Base-by-base conservation (phyloP, 805 yeast genomes). In the Blastobotrys mokoenaii region DNA sequence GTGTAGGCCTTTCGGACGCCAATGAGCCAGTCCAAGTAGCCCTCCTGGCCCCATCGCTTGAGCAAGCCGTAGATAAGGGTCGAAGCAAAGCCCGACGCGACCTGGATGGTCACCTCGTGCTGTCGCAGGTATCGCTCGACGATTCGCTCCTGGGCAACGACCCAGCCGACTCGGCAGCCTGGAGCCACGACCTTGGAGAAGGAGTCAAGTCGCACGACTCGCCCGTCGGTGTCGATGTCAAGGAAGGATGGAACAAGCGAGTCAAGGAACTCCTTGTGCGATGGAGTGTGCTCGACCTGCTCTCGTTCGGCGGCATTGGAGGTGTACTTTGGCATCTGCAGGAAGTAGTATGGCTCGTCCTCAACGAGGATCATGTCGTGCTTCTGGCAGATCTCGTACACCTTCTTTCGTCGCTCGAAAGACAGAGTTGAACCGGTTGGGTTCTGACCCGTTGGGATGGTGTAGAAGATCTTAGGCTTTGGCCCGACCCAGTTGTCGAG, bases 281-380 rank as follows among this genome's bases (percentile, higher is more conserved):
- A 53, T 7, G 51, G 50, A 17, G 39, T 45, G 34, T 38, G 40
- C 12, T 43, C 40, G 36, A 38, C 34, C 40, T 43, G 46, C 39
- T 44, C 51, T 45, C 64, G 55, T 25, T 50, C 53, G 35, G 54
- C 60, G 54, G 65, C 58, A 41, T 55, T 71, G 67, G 70, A 71
- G 61, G 55, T 62, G 71, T 86, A 93, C 41, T 74, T 62, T 48
- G 84, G 90, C 95, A 90, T 87, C 69, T 90, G 98, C 63, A 90
- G 71, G 72, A 87, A 90, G 72, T 86, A 90, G 78, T 90, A 90
- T 45, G 98, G 98, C 68, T 93, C 98, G 65, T 90, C 98, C 70
- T 90, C 98, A 43, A 90, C 64, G 54, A 90, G 81, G 46, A 90
- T 58, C 61, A 90, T 73, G 67, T 93, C 96, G 64, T 88, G 84